Evolutionary conservation across 257 asterid species (phyloP).

Genomic region (Phtheirospermum japonicum): DNA sequence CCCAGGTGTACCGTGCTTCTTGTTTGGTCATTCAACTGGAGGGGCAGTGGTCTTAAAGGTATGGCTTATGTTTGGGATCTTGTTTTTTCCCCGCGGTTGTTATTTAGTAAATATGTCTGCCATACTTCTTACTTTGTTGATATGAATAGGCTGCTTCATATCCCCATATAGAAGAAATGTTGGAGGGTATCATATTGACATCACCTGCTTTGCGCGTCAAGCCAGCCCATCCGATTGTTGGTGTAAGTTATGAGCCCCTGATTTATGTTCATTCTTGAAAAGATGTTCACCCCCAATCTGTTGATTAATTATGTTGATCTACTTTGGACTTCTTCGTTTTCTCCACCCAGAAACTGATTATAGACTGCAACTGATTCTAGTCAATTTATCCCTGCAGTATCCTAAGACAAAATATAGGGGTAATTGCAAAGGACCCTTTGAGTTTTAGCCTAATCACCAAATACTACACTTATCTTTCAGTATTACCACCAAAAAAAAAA

Average conservation of each 20-base stretch:
- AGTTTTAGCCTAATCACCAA: too few relatives aligned
- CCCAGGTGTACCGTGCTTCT: slow-evolving; percentile 84
- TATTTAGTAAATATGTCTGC: background rate
- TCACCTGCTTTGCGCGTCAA: slow-evolving; percentile 98
- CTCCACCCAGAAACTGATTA: too few relatives aligned
- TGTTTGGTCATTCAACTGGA: slow-evolving; percentile 98
- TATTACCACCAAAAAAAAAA: too few relatives aligned
- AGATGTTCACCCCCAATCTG: background rate
- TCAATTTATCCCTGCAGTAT: too few relatives aligned
- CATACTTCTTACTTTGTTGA: slow-evolving; percentile 17
- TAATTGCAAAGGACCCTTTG: background rate
- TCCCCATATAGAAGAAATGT: slow-evolving; percentile 71
- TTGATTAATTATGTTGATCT: background rate
- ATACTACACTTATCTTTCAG: too few relatives aligned
- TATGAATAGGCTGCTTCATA: slow-evolving; percentile 70
- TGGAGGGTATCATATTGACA: slow-evolving; percentile 90
- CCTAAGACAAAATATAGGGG: too few relatives aligned
- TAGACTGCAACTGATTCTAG: too few relatives aligned
- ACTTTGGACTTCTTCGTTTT: background rate
- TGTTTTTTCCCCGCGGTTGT: too few relatives aligned
- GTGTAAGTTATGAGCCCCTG: slow-evolving; percentile 49
- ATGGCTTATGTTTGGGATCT: slow-evolving; percentile 23
- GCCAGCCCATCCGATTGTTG: slow-evolving; percentile 95
- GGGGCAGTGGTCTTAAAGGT: slow-evolving; percentile 98
- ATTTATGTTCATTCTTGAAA: slow-evolving; percentile 14